These are phyloP conservation scores for Gypsophila paniculata DNA, from an alignment of 179 eudicot genomes.

Conservation along the genomic window DNA sequence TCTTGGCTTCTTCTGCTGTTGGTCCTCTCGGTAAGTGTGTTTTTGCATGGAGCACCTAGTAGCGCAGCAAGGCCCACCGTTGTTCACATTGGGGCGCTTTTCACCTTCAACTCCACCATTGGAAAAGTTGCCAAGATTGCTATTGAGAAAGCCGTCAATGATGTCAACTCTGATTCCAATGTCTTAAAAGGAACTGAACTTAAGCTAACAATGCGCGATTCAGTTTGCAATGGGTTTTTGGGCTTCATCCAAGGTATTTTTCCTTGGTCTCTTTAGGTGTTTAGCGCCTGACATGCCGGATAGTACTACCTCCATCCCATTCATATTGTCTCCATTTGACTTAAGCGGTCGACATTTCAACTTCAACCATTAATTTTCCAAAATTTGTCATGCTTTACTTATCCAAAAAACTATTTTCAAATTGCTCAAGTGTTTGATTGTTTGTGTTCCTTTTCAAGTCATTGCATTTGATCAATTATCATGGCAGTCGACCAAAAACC, in stretches of 20 bases:
- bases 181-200: slow-evolving; percentile 57
- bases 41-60: slow-evolving; percentile 37
- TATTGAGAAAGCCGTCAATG: slow-evolving; percentile 70
- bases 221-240: slow-evolving; percentile 80
- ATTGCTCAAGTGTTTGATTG: not conserved
- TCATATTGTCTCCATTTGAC: not conserved
- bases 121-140: slow-evolving; percentile 90
- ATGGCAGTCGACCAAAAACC: too few species aligned
- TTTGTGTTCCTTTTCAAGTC: too few species aligned
- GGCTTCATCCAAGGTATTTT: slow-evolving; percentile 87
- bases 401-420: not conserved
- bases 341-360: not conserved
- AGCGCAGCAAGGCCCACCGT: slow-evolving; percentile 57
- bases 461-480: too few species aligned
- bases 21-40: slow-evolving; percentile 30
- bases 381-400: not conserved
- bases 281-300: slow-evolving; percentile 14
- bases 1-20: slow-evolving; percentile 34
- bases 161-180: slow-evolving; percentile 60
- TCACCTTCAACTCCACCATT: slow-evolving; percentile 74
- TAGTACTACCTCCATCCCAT: not conserved
- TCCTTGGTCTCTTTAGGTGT: slow-evolving; percentile 2
- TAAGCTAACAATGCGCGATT: slow-evolving; percentile 39
- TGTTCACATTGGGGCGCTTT: slow-evolving; percentile 78
- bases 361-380: not conserved